Conservation (phyloP, 140 eudicot species). For the Stevia rebaudiana region DNA sequence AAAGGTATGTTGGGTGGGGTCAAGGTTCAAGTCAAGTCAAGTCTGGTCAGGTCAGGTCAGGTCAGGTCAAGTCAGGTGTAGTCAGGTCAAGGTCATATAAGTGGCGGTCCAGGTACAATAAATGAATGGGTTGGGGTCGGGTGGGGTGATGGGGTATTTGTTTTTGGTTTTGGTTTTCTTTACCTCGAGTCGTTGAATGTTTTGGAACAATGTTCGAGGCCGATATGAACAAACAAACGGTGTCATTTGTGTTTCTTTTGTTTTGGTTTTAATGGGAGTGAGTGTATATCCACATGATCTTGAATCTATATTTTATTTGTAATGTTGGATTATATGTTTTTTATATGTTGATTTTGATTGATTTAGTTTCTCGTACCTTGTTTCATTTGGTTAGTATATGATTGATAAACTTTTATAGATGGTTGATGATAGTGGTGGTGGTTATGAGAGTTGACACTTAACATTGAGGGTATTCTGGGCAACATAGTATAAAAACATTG, state of each 20-base stretch:
- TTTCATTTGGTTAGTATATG: too few relatives aligned
- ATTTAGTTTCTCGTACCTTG: too few relatives aligned
- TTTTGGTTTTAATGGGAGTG: background rate
- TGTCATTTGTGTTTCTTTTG: background rate
- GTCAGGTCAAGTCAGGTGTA: too few relatives aligned
- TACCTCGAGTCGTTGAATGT: constrained; percentile 35
- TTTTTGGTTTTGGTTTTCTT: constrained; percentile 21
- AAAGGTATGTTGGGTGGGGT: background rate
- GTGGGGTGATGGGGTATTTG: constrained; percentile 19
- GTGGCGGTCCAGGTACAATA: constrained; percentile 32
- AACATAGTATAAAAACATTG: too few relatives aligned
- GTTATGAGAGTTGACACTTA: too few relatives aligned
- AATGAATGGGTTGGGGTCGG: constrained; percentile 25
- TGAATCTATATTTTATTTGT: background rate
- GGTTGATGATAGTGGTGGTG: too few relatives aligned
- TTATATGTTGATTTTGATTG: too few relatives aligned
- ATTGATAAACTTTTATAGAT: too few relatives aligned
- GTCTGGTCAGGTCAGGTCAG: constrained; percentile 17
- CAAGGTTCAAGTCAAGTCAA: constrained; percentile 9
- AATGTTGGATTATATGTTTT: background rate
- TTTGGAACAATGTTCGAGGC: constrained; percentile 33
- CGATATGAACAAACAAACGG: constrained; percentile 9
- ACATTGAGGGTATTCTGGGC: too few relatives aligned
- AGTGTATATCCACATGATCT: constrained; percentile 14
- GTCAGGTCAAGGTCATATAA: constrained; percentile 29